Base-by-base conservation (phyloP, 2,329 filamentous ascomycete genomes). In the Colletotrichum sublineola region DNA sequence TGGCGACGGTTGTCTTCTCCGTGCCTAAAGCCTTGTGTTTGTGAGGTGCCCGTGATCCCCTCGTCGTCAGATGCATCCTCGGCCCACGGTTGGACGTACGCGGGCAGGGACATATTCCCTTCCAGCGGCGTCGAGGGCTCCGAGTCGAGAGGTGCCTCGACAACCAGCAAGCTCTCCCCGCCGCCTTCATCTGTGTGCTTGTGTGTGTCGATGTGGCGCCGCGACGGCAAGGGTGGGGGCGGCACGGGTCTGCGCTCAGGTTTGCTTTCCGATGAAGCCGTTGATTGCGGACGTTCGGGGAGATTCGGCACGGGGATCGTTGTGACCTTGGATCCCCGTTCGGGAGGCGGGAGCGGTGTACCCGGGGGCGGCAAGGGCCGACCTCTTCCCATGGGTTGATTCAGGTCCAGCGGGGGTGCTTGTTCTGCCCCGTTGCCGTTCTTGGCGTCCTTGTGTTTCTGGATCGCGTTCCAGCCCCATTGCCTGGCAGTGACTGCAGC, bases 291-390 rank as follows among this genome's bases (percentile, higher is more conserved):
- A 15, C 72, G 74, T 36, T 77, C 73, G 31, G 74, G 73, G 3
- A 74, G 44, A 9, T 56, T 48, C 1, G 91, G 89, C 1, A 91
- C 85, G 38, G 85, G 85, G 71, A 86, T 88, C 20, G 87, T 84
- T 60, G 86, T 88, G 56, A 88, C 87, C 77, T 88, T 90, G 8
- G 89, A 87, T 69, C 85, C 88, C 66, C 86, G 88, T 46, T 91
- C 89, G 1, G 92, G 92, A 53, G 86, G 89, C 2, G 95, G 94
- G 1, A 97, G 86, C 4, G 95, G 94, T 56, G 88, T 91, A 2
- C 94, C 95, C 2, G 93, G 93, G 11, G 94, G 94, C 58, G 94
- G 94, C 24, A 97, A 84, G 1, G 94, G 94, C 76, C 93, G 92
- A 0, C 94, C 94, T 50, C 94, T 89, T 1, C 95, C 95, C 84